Evolutionary conservation across 1,284 basidiomycete genomes (phyloP), one percentile per base, ranked within the genome.

Genomic region (Rhodotorula sp.): DNA sequence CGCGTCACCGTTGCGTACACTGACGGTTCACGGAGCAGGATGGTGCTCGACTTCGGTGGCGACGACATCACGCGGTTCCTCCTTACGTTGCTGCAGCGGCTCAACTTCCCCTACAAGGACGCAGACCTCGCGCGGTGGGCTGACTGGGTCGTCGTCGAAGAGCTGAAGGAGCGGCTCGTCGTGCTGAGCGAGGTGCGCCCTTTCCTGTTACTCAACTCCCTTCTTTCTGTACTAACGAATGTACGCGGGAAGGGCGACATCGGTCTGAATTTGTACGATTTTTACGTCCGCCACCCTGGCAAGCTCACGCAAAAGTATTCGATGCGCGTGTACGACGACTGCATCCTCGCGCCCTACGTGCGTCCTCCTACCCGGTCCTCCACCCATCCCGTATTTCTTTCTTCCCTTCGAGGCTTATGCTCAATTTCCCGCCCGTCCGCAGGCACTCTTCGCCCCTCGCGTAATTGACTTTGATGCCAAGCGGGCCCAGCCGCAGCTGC

Each of bases 31-130:
- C 58, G 50, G 67, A 25, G 10, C 73, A 94, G 93, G 71, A 89
- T 98, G 82, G 85, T 87, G 41, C 85, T 99, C 56, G 89, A 89
- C 73, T 91, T 94, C 81, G 96, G 94, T 39, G 95, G 96, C 4
- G 90, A 95, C 80, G 95, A 97, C 82, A 89, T 99, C 76, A 96
- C 95, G 0, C 87, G 90, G 69, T 93, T 97, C 76, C 85, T 98
- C 51, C 87, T 89, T 71, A 88, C 92, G 37, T 84, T 99, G 22
- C 85, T 99, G 36, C 84, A 88, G 64, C 87, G 89, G 63, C 91
- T 69, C 39, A 86, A 88, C 63, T 96, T 98, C 79, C 96, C 97
- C 1, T 97, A 97, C 81, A 85, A 87, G 69, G 90, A 93, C 48
- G 83, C 93, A 69, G 86, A 97, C 78, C 84, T 97, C 36, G 85